A percentile compares a stretch with the other conserved stretches of the same genome.
Conservation (phyloP, 1,139 yeast genomes). For the Blastobotrys persicus region DNA sequence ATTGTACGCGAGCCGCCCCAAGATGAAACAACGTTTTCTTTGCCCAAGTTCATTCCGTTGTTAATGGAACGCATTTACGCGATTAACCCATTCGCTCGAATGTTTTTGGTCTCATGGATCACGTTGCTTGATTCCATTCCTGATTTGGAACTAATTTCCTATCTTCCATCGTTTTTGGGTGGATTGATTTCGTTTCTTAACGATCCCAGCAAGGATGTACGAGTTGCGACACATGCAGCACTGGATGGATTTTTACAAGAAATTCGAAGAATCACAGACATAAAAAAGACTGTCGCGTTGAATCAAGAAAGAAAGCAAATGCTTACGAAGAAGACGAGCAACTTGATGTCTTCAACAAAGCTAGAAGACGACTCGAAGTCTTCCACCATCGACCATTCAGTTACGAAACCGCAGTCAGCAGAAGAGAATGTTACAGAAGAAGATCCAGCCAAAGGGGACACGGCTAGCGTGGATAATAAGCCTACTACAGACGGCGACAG, state of each 20-base stretch:
- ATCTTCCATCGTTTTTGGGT: constrained; percentile 84
- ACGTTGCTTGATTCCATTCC: constrained; percentile 90
- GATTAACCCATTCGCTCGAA: constrained; percentile 87
- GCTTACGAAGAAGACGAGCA: constrained; percentile 2
- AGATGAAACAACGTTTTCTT: constrained; percentile 71
- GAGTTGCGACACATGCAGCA: constrained; percentile 79
- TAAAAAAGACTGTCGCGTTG: constrained; percentile 46
- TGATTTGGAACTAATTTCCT: constrained; percentile 80
- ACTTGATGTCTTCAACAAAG: constrained; percentile 1
- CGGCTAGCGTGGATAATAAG: too few species aligned
- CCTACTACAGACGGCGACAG: constrained; percentile 9
- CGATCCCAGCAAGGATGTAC: constrained; percentile 82
- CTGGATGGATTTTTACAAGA: constrained; percentile 76
- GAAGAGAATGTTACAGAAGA: constrained; percentile 9
- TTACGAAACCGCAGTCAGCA: too few species aligned
- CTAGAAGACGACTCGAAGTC: neutral
- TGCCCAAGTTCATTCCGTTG: constrained; percentile 86
- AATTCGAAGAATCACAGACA: constrained; percentile 67
- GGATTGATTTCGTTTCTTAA: constrained; percentile 80
- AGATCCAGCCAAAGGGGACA: constrained; percentile 15
- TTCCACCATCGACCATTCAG: constrained; percentile 4
- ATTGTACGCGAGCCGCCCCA: constrained; percentile 43
- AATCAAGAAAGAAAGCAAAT: constrained; percentile 16
- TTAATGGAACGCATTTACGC: constrained; percentile 88
- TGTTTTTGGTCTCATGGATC: constrained; percentile 91